Conservation (phyloP, 208 protist genomes). For the Acanthamoeba lenticulata region DNA sequence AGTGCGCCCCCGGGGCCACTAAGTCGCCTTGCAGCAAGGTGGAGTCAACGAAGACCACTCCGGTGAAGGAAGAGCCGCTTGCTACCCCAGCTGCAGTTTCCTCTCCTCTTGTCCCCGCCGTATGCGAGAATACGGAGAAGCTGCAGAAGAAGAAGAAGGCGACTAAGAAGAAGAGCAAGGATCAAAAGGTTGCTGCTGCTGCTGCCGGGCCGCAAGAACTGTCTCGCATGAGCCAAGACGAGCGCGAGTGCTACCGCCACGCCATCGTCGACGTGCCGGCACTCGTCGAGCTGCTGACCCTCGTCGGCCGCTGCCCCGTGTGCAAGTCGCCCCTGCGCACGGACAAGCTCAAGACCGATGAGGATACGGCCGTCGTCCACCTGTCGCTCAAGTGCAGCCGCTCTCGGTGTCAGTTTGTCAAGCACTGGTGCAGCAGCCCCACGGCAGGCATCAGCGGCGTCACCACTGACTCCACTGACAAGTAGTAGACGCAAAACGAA, state of each 20-base stretch:
- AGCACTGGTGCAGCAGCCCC: slow-evolving; percentile 38
- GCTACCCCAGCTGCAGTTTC: too few species aligned
- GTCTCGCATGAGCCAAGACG: background rate
- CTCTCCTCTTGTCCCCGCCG: too few species aligned
- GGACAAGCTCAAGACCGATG: background rate
- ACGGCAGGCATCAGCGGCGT: background rate
- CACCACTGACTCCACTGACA: background rate
- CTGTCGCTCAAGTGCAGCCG: background rate
- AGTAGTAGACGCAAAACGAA: background rate
- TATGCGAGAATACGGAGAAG: background rate
- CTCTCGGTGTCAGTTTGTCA: background rate
- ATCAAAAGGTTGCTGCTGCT: background rate
- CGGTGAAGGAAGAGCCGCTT: too few species aligned
- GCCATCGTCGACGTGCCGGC: slow-evolving; percentile 36
- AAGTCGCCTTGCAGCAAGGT: background rate
- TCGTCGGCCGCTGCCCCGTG: background rate
- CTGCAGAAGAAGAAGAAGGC: background rate
- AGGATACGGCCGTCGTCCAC: background rate
- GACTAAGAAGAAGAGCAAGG: background rate
- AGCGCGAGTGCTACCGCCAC: slow-evolving; percentile 19
- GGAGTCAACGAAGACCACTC: background rate
- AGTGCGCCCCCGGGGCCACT: background rate
- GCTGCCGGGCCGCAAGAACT: background rate
- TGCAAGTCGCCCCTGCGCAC: slow-evolving; percentile 20
- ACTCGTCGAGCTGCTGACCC: slow-evolving; percentile 14